Evolutionary conservation across 2,329 filamentous ascomycete genomes (phyloP), one percentile per base, ranked within the genome.

Genomic region (Cladosporium sphaerospermum): DNA sequence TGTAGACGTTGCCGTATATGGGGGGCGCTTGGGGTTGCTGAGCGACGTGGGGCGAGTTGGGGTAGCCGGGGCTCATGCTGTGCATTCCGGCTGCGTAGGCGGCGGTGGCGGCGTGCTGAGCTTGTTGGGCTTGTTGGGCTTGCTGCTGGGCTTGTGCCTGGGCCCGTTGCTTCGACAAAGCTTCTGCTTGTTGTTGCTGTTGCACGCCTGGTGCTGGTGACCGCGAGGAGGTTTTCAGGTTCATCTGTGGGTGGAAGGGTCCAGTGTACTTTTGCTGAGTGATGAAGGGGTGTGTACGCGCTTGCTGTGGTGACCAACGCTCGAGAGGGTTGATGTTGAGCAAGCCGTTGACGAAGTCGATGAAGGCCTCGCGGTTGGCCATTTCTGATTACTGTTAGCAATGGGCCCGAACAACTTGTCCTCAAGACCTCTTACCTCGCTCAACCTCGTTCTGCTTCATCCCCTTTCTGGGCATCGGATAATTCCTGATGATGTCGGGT

Each of bases 391-490:
- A 37, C 8, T 11, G 33, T 51, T 44, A 51, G 48, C 32, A 13
- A 11, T 7, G 45, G 56, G n/a, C 16, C 10, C 9, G 28, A 7
- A 28, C 7, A 46, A 10, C 8, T 1, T n/a, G 23, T 28, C 7
- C 10, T 9, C 3, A 8, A 31, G 3, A 36, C 13, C 18, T 67
- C 79, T 67, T 77, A 96, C 93, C 93, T 87, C 93, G 78, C 64
- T 99, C 93, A 59, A 99, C 86, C 73, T 99, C 93, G 62, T 84
- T 88, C 69, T 87, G 90, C 75, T 99, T 99, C 93, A 99, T 99
- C 66, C 96, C 96, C 75, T 99, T 99, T 65, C 93, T 81, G 45
- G 93, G 93, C 92, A 99, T 96, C 5, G 93, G 88, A 67, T 99
- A 99, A 53, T 88, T 90, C 68, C 95, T 89, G 74, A 99, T 97